Conservation (phyloP, 2,329 filamentous ascomycete species). For the Penicillium sp. region DNA sequence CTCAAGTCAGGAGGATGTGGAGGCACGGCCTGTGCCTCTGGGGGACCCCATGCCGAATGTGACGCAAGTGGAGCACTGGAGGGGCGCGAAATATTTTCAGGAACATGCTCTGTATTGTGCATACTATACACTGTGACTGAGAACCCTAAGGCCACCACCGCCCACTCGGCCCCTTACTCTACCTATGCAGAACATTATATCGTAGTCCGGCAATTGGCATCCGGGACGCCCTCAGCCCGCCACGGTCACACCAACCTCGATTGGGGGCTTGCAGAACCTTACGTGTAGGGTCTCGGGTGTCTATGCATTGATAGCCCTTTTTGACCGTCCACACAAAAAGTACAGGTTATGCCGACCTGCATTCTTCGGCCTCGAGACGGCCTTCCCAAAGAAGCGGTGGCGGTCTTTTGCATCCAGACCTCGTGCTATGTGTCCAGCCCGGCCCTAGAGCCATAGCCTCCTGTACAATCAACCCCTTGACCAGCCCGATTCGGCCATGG, state of each 20-base stretch:
- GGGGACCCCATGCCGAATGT: conserved; percentile 14
- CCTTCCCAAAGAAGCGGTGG: conserved; percentile 16
- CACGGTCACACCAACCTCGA: conserved; percentile 3
- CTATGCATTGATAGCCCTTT: conserved; percentile 11
- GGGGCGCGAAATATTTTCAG: conserved; percentile 5
- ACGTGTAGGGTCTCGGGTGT: conserved; percentile 4
- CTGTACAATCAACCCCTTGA: neutral
- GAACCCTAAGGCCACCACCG: neutral
- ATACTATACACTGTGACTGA: neutral
- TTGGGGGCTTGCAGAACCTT: conserved; percentile 5
- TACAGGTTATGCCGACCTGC: conserved; percentile 16
- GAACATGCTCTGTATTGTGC: neutral
- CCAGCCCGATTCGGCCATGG: neutral
- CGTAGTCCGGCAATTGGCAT: neutral
- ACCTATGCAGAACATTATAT: neutral
- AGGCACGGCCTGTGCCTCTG: conserved; percentile 10
- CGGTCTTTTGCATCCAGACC: neutral
- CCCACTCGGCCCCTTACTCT: neutral
- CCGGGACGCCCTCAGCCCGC: conserved; percentile 6
- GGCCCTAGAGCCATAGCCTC: neutral
- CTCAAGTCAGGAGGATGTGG: conserved; percentile 16
- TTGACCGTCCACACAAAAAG: conserved; percentile 2
- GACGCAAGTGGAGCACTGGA: conserved; percentile 10
- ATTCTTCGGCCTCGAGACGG: neutral
- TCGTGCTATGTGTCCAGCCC: neutral